Conservation (phyloP, 129 eudicot genomes). For the Dittrichia graveolens region DNA sequence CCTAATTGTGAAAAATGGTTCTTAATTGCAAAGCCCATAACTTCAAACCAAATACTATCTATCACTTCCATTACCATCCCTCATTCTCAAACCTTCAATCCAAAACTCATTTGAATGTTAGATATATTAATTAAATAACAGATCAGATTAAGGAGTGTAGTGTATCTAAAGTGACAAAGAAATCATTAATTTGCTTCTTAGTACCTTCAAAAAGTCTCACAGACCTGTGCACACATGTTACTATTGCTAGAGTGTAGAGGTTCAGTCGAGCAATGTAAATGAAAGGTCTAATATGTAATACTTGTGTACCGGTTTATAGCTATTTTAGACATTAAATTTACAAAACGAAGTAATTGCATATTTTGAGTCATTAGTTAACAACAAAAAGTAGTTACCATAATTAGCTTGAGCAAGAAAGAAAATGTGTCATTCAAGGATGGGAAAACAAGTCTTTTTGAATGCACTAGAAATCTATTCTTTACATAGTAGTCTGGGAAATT, state of each 20-base stretch:
- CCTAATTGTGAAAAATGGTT: no score
- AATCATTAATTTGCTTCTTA: background rate
- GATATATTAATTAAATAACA: no score
- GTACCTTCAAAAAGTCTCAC: background rate
- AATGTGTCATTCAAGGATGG: background rate
- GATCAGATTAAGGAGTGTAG: background rate
- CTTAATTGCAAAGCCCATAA: no score
- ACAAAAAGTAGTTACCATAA: background rate
- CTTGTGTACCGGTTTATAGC: background rate
- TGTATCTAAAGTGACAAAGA: background rate
- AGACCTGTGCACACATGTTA: background rate
- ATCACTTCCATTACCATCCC: no score
- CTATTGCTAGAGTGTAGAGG: background rate
- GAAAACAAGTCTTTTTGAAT: conserved; percentile 1
- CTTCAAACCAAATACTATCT: no score
- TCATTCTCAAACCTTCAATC: no score
- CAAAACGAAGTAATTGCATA: background rate
- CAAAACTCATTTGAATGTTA: no score
- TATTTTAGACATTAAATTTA: background rate
- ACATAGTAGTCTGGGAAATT: background rate
- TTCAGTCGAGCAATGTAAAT: background rate
- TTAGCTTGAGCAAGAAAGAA: background rate
- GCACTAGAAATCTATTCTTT: background rate
- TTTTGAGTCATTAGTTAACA: background rate
- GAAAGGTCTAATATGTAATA: background rate